phyloP scores from a whole-genome alignment of 2,329 filamentous ascomycete genomes.

The Beauveria brongniartii region DNA sequence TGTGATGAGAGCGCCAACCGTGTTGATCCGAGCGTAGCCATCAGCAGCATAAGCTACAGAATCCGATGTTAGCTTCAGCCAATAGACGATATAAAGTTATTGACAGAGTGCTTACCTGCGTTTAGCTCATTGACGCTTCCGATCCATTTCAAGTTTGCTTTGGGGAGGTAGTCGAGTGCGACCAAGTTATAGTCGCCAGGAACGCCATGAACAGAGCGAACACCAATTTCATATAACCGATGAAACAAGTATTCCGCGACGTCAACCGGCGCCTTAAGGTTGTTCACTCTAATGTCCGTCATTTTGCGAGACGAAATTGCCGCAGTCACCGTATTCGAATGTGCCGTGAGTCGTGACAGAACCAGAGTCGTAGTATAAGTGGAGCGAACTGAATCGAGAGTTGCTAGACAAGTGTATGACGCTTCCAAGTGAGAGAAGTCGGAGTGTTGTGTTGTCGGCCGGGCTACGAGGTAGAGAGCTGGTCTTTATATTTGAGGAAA shows the following conservation, averaged over 20 bases:
- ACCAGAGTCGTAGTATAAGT: neutral
- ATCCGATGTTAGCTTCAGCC: constrained; percentile 11
- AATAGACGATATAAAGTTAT: neutral
- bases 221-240: constrained; percentile 54
- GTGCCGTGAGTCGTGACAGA: neutral
- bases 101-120: constrained; percentile 39
- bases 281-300: constrained; percentile 33
- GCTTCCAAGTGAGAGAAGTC: neutral
- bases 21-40: constrained; percentile 67
- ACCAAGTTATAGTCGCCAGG: constrained; percentile 67
- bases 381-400: constrained; percentile 11
- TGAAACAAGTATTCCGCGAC: constrained; percentile 62
- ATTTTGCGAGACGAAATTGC: constrained; percentile 16
- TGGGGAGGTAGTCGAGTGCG: constrained; percentile 57
- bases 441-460: neutral
- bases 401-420: constrained; percentile 8
- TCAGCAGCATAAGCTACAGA: constrained; percentile 64
- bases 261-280: constrained; percentile 43
- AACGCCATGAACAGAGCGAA: constrained; percentile 59
- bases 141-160: constrained; percentile 54
- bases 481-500: neutral
- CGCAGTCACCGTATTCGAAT: neutral
- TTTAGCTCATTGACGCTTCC: constrained; percentile 67
- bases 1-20: constrained; percentile 62
- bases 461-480: neutral